Evolutionary conservation across 176 grass and related monocot species (phyloP), one percentile per base, ranked within the genome.

Genomic region (Thalia dealbata): DNA sequence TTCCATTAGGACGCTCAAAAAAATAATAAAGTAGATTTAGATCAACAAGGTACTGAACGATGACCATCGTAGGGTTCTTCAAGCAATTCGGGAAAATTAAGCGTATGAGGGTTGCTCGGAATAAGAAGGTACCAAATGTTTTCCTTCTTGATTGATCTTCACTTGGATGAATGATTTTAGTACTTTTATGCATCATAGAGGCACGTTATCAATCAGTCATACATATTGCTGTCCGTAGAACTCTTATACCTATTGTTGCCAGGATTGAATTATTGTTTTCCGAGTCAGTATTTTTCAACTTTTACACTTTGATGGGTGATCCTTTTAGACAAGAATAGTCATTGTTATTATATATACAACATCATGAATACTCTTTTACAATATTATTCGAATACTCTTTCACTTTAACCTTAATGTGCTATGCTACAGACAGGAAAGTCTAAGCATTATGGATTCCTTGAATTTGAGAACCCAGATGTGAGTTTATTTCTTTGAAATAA

Each of bases 401-500:
- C 43, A 14, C 6, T 43, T 86, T 71, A 83, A 81, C n/a, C 69
- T 35, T 70, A 64, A 12, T 79, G 9, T 80, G 2, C 44, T 76
- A 43, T 65, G 79, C 54, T 77, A 6, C 41, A 96, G 95, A 92
- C 90, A 46, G 95, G 95, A 72, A 97, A 93, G 66, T 97, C 95
- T 21, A 97, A 93, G 73, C 90, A 97, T 64, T 97, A 97, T 83
- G 95, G 82, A 68, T 97, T 81, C 55, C 76, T 97, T 19, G 90
- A 97, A 86, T 97, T 92, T 88, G 86, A 85, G 79, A 97, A 88
- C 70, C 87, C 95, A 50, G 85, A 79, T 26, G 95, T 96, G 78
- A 69, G 26, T 81, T 22, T 22, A 0, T 78, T 73, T 77, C 28
- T 10, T 72, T 38, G 23, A 43, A 41, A 69, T 74, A 30, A 50